A percentile compares a stretch with the other conserved stretches of the same genome.
Conservation (phyloP, 768 basidiomycete genomes). For the Leccinum incarnatum region DNA sequence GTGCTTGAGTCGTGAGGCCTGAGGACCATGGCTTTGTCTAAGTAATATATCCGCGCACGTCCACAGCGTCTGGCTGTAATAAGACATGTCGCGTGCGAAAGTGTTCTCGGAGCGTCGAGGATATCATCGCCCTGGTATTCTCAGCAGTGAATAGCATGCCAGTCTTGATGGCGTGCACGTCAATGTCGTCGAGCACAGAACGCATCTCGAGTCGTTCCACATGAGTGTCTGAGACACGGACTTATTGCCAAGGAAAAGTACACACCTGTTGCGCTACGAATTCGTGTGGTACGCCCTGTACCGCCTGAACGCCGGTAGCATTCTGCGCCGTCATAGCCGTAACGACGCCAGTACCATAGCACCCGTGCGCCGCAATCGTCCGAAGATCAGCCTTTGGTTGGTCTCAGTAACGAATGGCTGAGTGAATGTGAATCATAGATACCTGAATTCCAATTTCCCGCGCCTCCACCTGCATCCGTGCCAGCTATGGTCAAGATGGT, state of each 20-base stretch:
- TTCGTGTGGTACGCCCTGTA: conserved; percentile 62
- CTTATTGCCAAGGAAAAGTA: too few relatives aligned
- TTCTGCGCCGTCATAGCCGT: conserved; percentile 92
- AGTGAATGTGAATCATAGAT: too few relatives aligned
- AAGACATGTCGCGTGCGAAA: conserved; percentile 59
- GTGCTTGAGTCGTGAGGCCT: too few relatives aligned
- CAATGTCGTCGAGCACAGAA: conserved; percentile 69
- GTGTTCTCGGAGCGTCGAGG: conserved; percentile 44
- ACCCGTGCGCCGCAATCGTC: conserved; percentile 73
- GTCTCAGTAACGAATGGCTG: background rate
- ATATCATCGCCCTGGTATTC: conserved; percentile 43
- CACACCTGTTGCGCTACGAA: conserved; percentile 53
- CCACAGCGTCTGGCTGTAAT: conserved; percentile 63
- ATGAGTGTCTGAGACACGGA: background rate
- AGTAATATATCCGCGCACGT: conserved; percentile 5
- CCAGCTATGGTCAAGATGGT: conserved; percentile 60
- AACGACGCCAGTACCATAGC: conserved; percentile 78
- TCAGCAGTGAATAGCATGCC: conserved; percentile 75
- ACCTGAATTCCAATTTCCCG: too few relatives aligned
- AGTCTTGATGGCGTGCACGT: conserved; percentile 75
- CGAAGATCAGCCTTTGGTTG: conserved; percentile 73
- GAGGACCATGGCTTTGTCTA: too few relatives aligned
- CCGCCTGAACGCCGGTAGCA: conserved; percentile 75
- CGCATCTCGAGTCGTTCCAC: conserved; percentile 37
- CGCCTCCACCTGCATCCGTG: too few relatives aligned